Percentiles rank a stretch among this genome's conserved stretches.
phyloP scores from a whole-genome alignment of 768 basidiomycete species.

The Lactifluus hygrophoroides region DNA sequence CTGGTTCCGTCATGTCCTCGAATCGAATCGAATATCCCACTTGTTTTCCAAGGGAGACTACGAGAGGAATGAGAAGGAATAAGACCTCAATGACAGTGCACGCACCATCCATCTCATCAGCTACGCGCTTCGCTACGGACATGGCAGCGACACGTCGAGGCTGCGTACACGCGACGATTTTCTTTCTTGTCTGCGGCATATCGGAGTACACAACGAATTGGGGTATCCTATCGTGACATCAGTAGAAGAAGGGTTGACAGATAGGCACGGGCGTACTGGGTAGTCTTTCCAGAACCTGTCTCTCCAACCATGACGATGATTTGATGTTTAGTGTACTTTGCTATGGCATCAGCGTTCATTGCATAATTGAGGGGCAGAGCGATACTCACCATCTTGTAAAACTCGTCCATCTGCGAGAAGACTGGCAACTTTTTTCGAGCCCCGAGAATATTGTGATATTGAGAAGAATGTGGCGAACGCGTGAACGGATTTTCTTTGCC shows the following conservation, averaged over 20 bases:
- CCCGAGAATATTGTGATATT: slow-evolving; percentile 83
- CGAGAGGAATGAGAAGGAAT: slow-evolving; percentile 3
- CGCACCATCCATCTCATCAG: slow-evolving; percentile 97
- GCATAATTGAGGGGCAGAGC: slow-evolving; percentile 20
- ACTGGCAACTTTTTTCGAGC: slow-evolving; percentile 86
- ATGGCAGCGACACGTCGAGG: slow-evolving; percentile 95
- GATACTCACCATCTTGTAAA: slow-evolving; percentile 72
- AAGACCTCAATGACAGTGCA: slow-evolving; percentile 17
- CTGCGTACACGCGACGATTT: slow-evolving; percentile 94
- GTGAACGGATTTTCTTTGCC: slow-evolving; percentile 86
- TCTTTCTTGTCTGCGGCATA: slow-evolving; percentile 81
- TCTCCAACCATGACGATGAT: slow-evolving; percentile 90
- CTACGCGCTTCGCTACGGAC: slow-evolving; percentile 97
- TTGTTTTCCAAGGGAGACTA: slow-evolving; percentile 86
- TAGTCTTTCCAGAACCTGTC: slow-evolving; percentile 94
- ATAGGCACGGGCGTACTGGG: slow-evolving; percentile 52
- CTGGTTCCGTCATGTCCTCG: slow-evolving; percentile 88
- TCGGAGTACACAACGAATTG: slow-evolving; percentile 95
- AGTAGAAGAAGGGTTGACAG: not conserved
- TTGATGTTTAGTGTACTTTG: slow-evolving; percentile 68
- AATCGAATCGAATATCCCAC: slow-evolving; percentile 99
- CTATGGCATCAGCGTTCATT: slow-evolving; percentile 27
- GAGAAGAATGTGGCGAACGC: slow-evolving; percentile 59
- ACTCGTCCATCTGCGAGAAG: slow-evolving; percentile 86
- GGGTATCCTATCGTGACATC: slow-evolving; percentile 57